These are phyloP conservation scores for Fistulinella prunicolor DNA, from an alignment of 768 basidiomycete species.

Conservation along the genomic window DNA sequence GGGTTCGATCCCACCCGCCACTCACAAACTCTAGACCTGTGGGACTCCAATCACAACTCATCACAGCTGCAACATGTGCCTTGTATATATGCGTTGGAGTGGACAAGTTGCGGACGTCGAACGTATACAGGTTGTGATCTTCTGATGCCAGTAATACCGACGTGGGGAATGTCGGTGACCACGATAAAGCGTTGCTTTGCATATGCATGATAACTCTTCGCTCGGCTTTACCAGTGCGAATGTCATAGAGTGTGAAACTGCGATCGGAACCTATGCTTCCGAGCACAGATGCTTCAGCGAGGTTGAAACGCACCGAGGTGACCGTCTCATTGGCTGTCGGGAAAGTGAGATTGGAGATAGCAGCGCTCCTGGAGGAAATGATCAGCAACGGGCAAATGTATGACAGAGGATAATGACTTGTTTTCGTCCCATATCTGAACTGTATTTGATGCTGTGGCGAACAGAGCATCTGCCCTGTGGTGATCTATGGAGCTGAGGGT, in stretches of 20 bases:
- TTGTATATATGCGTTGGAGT: slow-evolving; percentile 93
- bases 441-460: slow-evolving; percentile 89
- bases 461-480: slow-evolving; percentile 82
- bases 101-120: slow-evolving; percentile 84
- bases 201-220: slow-evolving; percentile 91
- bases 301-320: slow-evolving; percentile 85
- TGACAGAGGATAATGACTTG: slow-evolving; percentile 46
- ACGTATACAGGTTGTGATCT: slow-evolving; percentile 98
- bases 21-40: slow-evolving; percentile 95
- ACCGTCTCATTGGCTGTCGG: slow-evolving; percentile 88
- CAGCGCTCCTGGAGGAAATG: slow-evolving; percentile 57
- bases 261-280: slow-evolving; percentile 93
- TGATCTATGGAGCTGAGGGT: slow-evolving; percentile 83
- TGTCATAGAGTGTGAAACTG: slow-evolving; percentile 94
- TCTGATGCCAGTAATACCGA: slow-evolving; percentile 92
- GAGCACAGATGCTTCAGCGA: slow-evolving; percentile 91
- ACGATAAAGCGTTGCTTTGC: slow-evolving; percentile 85
- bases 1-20: slow-evolving; percentile 94
- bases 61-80: slow-evolving; percentile 94
- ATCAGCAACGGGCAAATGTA: slow-evolving; percentile 6
- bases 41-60: slow-evolving; percentile 96
- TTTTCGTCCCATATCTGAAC: slow-evolving; percentile 99
- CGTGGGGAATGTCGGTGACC: slow-evolving; percentile 96
- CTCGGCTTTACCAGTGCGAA: slow-evolving; percentile 95
- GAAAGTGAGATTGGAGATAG: slow-evolving; percentile 84